A percentile compares a stretch with the other conserved stretches of the same genome.
These are phyloP conservation scores for Pyrrhoderma noxium DNA, from an alignment of 1,284 basidiomycete genomes.

Conservation along the genomic window DNA sequence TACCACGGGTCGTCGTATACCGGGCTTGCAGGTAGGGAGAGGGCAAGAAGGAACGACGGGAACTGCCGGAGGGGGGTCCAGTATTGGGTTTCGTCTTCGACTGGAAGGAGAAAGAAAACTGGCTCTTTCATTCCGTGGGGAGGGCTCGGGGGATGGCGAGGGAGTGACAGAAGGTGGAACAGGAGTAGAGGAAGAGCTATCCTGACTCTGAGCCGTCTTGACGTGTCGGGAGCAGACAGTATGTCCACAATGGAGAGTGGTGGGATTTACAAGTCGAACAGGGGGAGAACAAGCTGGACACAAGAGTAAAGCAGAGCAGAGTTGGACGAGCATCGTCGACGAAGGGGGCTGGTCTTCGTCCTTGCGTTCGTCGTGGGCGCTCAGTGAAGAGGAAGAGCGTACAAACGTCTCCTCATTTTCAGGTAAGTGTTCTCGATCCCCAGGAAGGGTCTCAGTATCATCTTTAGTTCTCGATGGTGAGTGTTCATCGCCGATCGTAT, in stretches of 20 bases:
- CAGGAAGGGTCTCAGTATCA: neutral
- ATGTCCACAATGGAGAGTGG: constrained; percentile 52
- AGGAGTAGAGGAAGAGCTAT: constrained; percentile 25
- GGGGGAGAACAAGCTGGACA: constrained; percentile 37
- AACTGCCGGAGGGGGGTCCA: constrained; percentile 15
- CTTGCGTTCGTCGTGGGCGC: neutral
- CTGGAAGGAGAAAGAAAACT: constrained; percentile 13
- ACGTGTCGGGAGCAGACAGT: constrained; percentile 41
- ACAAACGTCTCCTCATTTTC: too few species aligned
- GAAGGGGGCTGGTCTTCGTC: neutral
- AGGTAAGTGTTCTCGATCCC: neutral
- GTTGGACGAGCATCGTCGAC: neutral
- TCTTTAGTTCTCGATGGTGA: neutral
- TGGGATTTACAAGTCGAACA: constrained; percentile 33
- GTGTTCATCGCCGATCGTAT: neutral
- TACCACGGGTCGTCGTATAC: constrained; percentile 18
- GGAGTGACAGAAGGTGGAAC: constrained; percentile 29
- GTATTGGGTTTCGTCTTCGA: neutral
- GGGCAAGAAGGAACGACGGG: constrained; percentile 29
- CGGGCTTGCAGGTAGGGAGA: constrained; percentile 28
- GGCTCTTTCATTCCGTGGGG: constrained; percentile 11
- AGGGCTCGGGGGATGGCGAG: constrained; percentile 22
- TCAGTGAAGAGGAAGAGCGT: too few species aligned
- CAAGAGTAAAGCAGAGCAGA: constrained; percentile 25
- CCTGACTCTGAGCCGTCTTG: constrained; percentile 19